phyloP scores from a whole-genome alignment of 129 eudicot genomes.

The Lactuca saligna region DNA sequence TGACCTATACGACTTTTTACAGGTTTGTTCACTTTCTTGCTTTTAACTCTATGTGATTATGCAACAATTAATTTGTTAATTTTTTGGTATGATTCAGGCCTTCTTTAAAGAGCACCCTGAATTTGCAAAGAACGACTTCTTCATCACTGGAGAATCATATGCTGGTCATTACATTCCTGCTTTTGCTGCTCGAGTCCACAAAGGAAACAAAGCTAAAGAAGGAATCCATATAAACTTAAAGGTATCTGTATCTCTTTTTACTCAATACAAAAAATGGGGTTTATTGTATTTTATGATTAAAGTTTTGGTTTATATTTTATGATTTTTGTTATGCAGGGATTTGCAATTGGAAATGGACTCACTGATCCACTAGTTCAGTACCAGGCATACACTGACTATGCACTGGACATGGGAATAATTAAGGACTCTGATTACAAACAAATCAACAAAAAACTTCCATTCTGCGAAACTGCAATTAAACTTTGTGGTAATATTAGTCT shows the following conservation, averaged over 20 bases:
- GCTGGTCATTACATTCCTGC: slow-evolving; percentile 98
- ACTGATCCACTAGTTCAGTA: slow-evolving; percentile 90
- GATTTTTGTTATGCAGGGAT: slow-evolving; percentile 58
- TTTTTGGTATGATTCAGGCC: slow-evolving; percentile 49
- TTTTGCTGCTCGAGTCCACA: slow-evolving; percentile 85
- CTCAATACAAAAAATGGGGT: background rate
- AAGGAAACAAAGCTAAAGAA: slow-evolving; percentile 83
- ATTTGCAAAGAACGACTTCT: slow-evolving; percentile 71
- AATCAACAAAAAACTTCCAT: slow-evolving; percentile 71
- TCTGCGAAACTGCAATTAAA: slow-evolving; percentile 80
- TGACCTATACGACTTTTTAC: slow-evolving; percentile 86
- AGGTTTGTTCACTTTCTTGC: slow-evolving; percentile 44
- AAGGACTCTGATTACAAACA: slow-evolving; percentile 56
- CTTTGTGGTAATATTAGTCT: slow-evolving; percentile 75
- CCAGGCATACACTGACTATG: slow-evolving; percentile 89
- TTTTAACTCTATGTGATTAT: slow-evolving; percentile 6
- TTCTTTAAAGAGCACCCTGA: slow-evolving; percentile 83
- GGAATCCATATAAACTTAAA: slow-evolving; percentile 81
- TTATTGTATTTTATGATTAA: background rate
- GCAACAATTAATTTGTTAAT: slow-evolving; percentile 33
- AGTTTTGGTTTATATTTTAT: slow-evolving; percentile 13
- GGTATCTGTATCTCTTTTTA: slow-evolving; percentile 49
- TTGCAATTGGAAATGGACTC: slow-evolving; percentile 98
- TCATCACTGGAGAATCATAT: slow-evolving; percentile 91
- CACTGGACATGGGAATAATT: slow-evolving; percentile 72